phyloP scores from a whole-genome alignment of 495 filamentous ascomycete genomes.

The Letharia columbiana region DNA sequence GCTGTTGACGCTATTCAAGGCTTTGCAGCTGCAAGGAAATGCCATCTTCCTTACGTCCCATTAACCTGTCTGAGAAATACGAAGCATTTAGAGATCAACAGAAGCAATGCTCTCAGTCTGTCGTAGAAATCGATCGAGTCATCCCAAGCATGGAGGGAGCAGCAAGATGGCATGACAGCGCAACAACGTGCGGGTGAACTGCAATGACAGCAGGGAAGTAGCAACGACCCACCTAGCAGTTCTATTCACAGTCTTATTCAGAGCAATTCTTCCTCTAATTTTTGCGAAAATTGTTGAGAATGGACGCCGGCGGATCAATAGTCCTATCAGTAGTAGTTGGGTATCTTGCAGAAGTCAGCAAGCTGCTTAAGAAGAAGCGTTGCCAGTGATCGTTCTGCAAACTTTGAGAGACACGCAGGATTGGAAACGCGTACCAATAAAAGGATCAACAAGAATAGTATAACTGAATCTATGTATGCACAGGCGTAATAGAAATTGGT shows the following conservation, averaged over 20 bases:
- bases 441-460: background rate
- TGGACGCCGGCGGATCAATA: background rate
- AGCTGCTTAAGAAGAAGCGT: background rate
- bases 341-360: slow-evolving; percentile 12
- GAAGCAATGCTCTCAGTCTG: background rate
- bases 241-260: slow-evolving; percentile 12
- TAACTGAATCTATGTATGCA: slow-evolving; percentile 12
- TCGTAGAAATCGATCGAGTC: background rate
- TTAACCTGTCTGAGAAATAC: too few species aligned
- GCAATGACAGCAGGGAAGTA: background rate
- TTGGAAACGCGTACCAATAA: slow-evolving; percentile 2
- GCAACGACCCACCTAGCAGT: slow-evolving; percentile 14
- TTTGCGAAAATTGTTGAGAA: background rate
- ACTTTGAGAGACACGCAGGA: background rate
- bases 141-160: background rate
- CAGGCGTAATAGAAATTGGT: background rate
- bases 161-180: background rate
- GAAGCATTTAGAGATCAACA: background rate
- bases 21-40: background rate
- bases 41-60: background rate
- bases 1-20: background rate
- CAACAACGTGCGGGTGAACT: background rate
- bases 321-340: slow-evolving; percentile 4
- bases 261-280: background rate
- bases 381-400: background rate